Evolutionary conservation across 148 eudicot genomes (phyloP).

Genomic region (Mesembryanthemum crystallinum): DNA sequence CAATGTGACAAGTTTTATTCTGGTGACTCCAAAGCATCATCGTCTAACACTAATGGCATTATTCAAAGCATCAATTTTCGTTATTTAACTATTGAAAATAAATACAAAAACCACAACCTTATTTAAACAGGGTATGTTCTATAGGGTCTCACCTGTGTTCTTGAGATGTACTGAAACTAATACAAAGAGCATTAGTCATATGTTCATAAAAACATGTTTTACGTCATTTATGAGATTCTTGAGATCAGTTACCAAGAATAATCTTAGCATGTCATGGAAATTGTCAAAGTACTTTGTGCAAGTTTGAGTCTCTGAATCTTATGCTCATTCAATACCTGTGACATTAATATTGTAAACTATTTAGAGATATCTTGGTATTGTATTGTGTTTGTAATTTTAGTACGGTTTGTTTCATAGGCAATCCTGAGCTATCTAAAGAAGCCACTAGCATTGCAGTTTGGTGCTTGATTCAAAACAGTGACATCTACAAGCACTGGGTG

Average conservation of each 20-base stretch:
- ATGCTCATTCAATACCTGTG: not conserved
- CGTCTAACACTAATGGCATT: no score
- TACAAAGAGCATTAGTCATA: not conserved
- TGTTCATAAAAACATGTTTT: not conserved
- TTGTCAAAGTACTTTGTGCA: not conserved
- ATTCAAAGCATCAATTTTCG: not conserved
- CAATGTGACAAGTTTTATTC: no score
- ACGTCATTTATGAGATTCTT: not conserved
- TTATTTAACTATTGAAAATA: no score
- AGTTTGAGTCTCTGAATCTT: not conserved
- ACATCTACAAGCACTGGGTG: constrained; percentile 82
- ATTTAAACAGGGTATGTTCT: no score
- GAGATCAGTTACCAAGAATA: not conserved
- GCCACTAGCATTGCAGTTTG: constrained; percentile 52
- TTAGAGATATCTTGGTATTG: not conserved
- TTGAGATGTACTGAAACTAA: not conserved
- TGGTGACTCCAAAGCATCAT: no score
- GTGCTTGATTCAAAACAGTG: constrained; percentile 58
- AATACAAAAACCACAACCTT: no score
- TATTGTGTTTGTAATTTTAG: not conserved
- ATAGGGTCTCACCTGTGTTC: no score
- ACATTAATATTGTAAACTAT: not conserved
- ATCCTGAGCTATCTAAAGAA: constrained; percentile 62
- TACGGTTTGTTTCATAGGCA: constrained; percentile 38
- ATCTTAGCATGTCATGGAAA: not conserved